These are phyloP conservation scores for Helotiales sp. DNA, from an alignment of 2,329 filamentous ascomycete species.

Conservation along the genomic window DNA sequence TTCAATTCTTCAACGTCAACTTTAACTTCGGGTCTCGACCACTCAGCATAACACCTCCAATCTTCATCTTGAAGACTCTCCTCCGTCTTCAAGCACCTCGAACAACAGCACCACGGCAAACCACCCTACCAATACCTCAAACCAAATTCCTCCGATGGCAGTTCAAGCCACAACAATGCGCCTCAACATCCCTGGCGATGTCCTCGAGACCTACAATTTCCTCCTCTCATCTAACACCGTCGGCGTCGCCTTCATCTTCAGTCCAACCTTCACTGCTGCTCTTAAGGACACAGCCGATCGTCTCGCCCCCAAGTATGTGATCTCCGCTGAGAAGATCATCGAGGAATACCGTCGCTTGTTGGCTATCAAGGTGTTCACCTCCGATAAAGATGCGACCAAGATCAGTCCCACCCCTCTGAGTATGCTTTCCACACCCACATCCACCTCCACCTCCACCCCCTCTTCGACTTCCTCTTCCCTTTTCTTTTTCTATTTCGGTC, in stretches of 20 bases:
- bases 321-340: not conserved
- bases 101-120: not conserved
- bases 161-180: not conserved
- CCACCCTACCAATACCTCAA: not conserved
- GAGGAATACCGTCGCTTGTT: constrained; percentile 23
- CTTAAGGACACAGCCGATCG: not conserved
- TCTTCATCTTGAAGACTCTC: too few species aligned
- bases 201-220: not conserved
- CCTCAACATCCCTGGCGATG: not conserved
- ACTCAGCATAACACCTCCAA: not conserved
- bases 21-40: too few species aligned
- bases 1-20: too few species aligned
- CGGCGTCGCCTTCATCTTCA: constrained; percentile 10
- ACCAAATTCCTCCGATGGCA: not conserved
- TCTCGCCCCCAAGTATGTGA: not conserved
- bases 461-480: too few species aligned
- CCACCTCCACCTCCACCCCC: not conserved
- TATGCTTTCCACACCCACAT: not conserved
- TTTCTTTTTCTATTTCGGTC: too few species aligned
- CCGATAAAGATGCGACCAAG: constrained; percentile 13
- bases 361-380: constrained; percentile 17
- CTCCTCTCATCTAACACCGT: constrained; percentile 3
- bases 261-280: not conserved
- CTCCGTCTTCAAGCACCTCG: not conserved
- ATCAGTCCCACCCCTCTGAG: constrained; percentile 19